Evolutionary conservation across 2,329 filamentous ascomycete species (phyloP), one percentile per base, ranked within the genome.

Genomic region (Colletotrichum navitas): DNA sequence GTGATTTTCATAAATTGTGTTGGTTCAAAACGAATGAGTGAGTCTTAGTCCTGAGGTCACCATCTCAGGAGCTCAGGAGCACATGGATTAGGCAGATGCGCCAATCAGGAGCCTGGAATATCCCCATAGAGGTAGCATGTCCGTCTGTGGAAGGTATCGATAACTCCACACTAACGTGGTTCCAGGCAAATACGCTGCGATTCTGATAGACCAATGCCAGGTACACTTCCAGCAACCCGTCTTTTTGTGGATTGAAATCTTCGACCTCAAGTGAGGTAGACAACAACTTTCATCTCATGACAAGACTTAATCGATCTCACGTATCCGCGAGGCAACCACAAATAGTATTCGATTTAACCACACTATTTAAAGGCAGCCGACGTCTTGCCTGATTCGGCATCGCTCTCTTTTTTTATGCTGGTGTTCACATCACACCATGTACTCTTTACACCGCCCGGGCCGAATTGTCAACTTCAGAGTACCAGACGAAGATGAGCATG

Each of bases 401-500:
- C 26, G 36, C 16, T 34, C 18, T 5, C 18, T 26, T 26, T 54
- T 26, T 54, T 12, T 34, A 34, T 63, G 18, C 43, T 68, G 47
- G 54, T 63, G 36, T 24, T 43, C 39, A 29, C 65, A 52, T 49
- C 59, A 29, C 68, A 71, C 49, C 62, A 72, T 72, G 70, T 71
- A 58, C 41, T 41, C 41, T 41, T 51, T 45, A 62, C 36, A 71
- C 52, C 61, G 32, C 62, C 39, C 32, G 36, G 62, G 43, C 70
- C 67, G 34, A 56, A 66, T 66, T 39, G 61, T 71, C 61, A 56
- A 61, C 45, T 51, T 32, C 51, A 66, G 61, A 69, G 43, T 36
- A 49, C 24, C 52, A 26, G 62, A 71, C 52, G 51, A 62, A 63
- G 16, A 71, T 52, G 51, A 72, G 47, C 61, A 81, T 81, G 80